Evolutionary conservation across 768 basidiomycete species (phyloP).

Genomic region (Mycena kentingensis): DNA sequence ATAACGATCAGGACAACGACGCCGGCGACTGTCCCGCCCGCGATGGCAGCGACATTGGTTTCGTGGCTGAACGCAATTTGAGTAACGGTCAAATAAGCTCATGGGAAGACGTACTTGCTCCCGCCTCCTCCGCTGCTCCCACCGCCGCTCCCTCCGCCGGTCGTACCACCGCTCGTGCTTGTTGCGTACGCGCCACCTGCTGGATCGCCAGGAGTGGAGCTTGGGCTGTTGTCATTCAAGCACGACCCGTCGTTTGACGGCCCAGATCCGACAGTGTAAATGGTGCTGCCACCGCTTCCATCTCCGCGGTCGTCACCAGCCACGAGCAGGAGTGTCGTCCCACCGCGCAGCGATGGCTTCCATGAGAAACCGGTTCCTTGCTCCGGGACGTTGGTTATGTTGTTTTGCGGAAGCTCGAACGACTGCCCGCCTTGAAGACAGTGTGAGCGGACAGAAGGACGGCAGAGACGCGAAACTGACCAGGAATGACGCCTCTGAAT

Average conservation of each 20-base stretch:
- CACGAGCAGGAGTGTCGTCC: conserved; percentile 66
- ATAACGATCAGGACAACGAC: conserved; percentile 49
- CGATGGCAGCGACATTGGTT: conserved; percentile 51
- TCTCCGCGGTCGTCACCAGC: conserved; percentile 68
- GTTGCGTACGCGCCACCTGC: conserved; percentile 77
- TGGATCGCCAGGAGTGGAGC: conserved; percentile 74
- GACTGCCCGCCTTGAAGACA: too few relatives aligned
- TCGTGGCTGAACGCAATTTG: conserved; percentile 11
- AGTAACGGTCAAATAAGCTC: not conserved
- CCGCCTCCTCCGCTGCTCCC: conserved; percentile 29
- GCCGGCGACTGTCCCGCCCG: conserved; percentile 59
- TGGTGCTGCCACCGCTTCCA: conserved; percentile 67
- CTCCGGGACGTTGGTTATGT: conserved; percentile 42
- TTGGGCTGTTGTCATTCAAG: conserved; percentile 61
- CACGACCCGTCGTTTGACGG: conserved; percentile 54
- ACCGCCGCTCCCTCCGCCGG: conserved; percentile 34
- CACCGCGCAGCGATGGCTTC: conserved; percentile 63
- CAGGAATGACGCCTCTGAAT: conserved; percentile 77
- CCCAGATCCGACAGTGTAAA: conserved; percentile 57
- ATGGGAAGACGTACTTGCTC: not conserved
- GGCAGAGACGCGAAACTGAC: too few relatives aligned
- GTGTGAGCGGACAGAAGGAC: too few relatives aligned
- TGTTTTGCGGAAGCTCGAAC: conserved; percentile 58
- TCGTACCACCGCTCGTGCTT: conserved; percentile 28
- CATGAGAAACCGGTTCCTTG: conserved; percentile 70